Percentiles rank a stretch among this genome's conserved stretches.
Conservation (phyloP, 1,139 yeast genomes). For the Yamadazyma sp. region DNA sequence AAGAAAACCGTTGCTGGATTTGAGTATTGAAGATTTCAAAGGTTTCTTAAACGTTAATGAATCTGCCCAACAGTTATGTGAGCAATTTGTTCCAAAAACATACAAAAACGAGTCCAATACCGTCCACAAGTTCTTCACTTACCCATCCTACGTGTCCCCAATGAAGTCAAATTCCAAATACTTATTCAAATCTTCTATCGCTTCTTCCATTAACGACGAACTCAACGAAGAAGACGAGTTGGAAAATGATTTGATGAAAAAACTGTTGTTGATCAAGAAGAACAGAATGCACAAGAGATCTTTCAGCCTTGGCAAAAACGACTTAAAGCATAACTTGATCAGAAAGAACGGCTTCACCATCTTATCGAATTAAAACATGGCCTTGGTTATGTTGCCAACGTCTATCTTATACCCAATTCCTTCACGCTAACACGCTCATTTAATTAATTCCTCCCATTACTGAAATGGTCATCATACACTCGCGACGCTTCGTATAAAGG, state of each 20-base stretch:
- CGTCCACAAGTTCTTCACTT: slow-evolving; percentile 28
- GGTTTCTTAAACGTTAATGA: slow-evolving; percentile 27
- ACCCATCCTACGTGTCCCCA: slow-evolving; percentile 18
- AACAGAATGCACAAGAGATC: slow-evolving; percentile 38
- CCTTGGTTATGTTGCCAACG: background rate
- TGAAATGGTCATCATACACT: background rate
- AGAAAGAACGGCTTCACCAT: slow-evolving; percentile 27
- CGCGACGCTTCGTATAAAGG: slow-evolving; percentile 2
- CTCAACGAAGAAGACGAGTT: slow-evolving; percentile 31
- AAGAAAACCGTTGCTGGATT: slow-evolving; percentile 34
- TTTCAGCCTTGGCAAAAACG: slow-evolving; percentile 42
- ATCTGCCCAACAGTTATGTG: slow-evolving; percentile 19
- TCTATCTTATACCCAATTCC: background rate
- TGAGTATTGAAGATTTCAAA: slow-evolving; percentile 33
- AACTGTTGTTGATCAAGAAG: slow-evolving; percentile 19
- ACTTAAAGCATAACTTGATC: slow-evolving; percentile 33
- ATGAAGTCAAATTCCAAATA: slow-evolving; percentile 15
- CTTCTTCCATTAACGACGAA: slow-evolving; percentile 17
- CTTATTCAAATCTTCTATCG: slow-evolving; percentile 13
- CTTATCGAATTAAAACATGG: slow-evolving; percentile 8
- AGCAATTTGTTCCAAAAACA: slow-evolving; percentile 34
- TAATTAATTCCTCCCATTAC: background rate
- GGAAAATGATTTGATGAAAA: slow-evolving; percentile 23
- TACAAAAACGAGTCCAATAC: slow-evolving; percentile 35
- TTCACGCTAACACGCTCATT: background rate